Base-by-base conservation (phyloP, 306 rosid species). In the Vigna nakashimae region DNA sequence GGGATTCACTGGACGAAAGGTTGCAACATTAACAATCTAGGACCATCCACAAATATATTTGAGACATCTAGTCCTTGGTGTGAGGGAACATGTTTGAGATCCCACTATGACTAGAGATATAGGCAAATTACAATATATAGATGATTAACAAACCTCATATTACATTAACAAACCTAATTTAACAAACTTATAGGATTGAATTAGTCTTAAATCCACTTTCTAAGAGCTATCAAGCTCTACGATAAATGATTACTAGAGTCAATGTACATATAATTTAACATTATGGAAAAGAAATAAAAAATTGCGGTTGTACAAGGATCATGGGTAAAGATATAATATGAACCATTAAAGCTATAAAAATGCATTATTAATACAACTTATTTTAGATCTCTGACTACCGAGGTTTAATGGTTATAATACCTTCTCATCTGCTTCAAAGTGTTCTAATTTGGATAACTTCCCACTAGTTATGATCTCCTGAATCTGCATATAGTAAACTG, bases 391-490 rank as follows among this genome's bases (percentile, higher is more conserved):
- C 83, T 46, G 49, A 80, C 18, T 53, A 50, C 70, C 17, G 49
- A 53, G 42, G 56, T 51, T 14, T 30, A 75, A 74, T 46, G 76
- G 83, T 59, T 62, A 40, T 5, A 82, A 74, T 90, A 94, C 97
- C 97, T 95, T 95, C 80, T 95, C 97, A 80, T 95, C 97, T 20
- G 86, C 86, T 87, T 91, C 93, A 51, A 92, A 95, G 86, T 92
- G 92, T 76, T 92, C 97, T 88, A 95, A 79, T 82, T 95, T 95
- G 24, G 92, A 90, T 68, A 95, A 80, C 84, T 90, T 95, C 70
- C 97, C 98, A 36, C 90, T 90, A 45, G 93, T 87, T 75, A 92
- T 88, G 75, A 95, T 95, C 93, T 92, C 98, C 80, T 95, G 98
- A 84, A 95, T 88, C 98, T 92, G 93, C 84, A 82, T 68, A 55